Conservation (phyloP, 441 rosid species). For the Hura crepitans region DNA sequence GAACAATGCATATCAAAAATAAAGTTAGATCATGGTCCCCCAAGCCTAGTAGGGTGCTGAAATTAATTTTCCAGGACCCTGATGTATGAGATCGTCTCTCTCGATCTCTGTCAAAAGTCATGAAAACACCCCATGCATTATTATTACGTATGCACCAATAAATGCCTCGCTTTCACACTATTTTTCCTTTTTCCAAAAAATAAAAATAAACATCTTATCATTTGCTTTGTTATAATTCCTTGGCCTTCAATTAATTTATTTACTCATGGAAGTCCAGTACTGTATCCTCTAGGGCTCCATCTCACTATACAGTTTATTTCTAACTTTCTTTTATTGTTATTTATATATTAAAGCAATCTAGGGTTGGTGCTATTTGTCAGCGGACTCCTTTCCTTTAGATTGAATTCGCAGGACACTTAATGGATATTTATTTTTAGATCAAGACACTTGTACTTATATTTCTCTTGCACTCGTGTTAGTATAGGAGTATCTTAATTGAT, state of each 20-base stretch:
- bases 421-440: too few relatives aligned
- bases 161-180: conserved; percentile 18
- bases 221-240: not conserved
- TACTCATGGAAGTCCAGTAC: not conserved
- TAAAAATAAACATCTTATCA: not conserved
- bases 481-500: too few relatives aligned
- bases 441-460: too few relatives aligned
- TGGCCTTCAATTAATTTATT: not conserved
- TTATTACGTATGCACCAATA: conserved; percentile 55
- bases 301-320: conserved; percentile 2
- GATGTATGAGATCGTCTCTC: conserved; percentile 28
- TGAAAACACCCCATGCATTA: conserved; percentile 51
- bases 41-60: conserved; percentile 10
- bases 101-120: conserved; percentile 24
- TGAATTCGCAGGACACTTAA: too few relatives aligned
- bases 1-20: conserved; percentile 10
- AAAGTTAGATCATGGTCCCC: conserved; percentile 32
- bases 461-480: too few relatives aligned
- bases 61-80: conserved; percentile 17
- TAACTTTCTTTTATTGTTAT: too few relatives aligned
- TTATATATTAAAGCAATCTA: too few relatives aligned
- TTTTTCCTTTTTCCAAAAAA: not conserved
- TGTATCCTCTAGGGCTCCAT: conserved; percentile 23
- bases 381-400: too few relatives aligned
- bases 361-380: too few relatives aligned